Percentiles rank a stretch among this genome's conserved stretches.
Conservation (phyloP, 2,329 filamentous ascomycete species). For the Cladophialophora chaetospira region DNA sequence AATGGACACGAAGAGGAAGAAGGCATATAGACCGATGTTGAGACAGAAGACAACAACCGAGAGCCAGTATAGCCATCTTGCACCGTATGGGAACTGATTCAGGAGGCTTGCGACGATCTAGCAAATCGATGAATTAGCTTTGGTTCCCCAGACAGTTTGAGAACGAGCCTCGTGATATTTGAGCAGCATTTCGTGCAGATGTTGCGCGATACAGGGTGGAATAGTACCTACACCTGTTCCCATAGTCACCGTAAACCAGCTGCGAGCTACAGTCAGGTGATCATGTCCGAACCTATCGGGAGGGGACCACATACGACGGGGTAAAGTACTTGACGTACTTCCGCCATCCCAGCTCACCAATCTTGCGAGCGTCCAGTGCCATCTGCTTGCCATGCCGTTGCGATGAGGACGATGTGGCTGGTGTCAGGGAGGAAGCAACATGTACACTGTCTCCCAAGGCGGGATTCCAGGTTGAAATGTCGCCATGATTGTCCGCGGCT, state of each 20-base stretch:
- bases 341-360: slow-evolving; percentile 18
- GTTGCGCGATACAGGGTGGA: not conserved
- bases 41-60: slow-evolving; percentile 62
- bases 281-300: not conserved
- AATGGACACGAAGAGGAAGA: slow-evolving; percentile 25
- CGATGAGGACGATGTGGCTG: not conserved
- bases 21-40: slow-evolving; percentile 60
- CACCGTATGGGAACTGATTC: slow-evolving; percentile 62
- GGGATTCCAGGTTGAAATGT: slow-evolving; percentile 17
- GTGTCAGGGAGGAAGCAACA: not conserved
- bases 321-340: slow-evolving; percentile 24
- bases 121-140: not conserved
- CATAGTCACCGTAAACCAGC: slow-evolving; percentile 63
- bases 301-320: slow-evolving; percentile 16
- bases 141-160: not conserved
- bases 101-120: slow-evolving; percentile 61
- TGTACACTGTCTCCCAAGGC: slow-evolving; percentile 12
- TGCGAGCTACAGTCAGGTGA: slow-evolving; percentile 3
- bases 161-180: not conserved
- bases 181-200: not conserved
- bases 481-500: slow-evolving; percentile 9
- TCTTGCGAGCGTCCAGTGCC: slow-evolving; percentile 3
- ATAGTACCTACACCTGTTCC: slow-evolving; percentile 58
- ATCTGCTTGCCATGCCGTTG: slow-evolving; percentile 12
- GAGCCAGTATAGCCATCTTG: slow-evolving; percentile 58